Base-by-base conservation (phyloP, 768 basidiomycete species). In the Lactarius sanguifluus region DNA sequence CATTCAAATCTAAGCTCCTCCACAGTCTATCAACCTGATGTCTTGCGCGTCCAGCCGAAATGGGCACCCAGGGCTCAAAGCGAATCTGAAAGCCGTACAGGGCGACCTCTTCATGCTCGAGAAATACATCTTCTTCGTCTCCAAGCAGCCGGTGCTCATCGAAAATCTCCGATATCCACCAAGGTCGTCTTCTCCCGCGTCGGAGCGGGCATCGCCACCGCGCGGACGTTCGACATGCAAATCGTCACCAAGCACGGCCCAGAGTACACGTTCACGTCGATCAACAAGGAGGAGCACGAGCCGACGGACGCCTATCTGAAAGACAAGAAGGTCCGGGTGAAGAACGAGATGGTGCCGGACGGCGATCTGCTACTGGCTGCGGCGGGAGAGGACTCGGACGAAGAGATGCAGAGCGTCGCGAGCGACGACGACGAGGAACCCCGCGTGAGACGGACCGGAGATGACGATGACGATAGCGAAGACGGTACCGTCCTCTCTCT, bases 71-170 rank as follows among this genome's bases (percentile, higher is more conserved):
- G 93, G 94, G n/a, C 89, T 99, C 79, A 98, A 98, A 79, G 94
- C 94, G 72, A 97, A 98, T 76, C 83, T 98, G 71, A 98, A 98
- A 78, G 97, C 97, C 54, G 84, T 91, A 4, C 94, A 96, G 77
- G 97, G 97, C 67, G 95, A 98, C 75, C 86, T 99, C 38, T 98
- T 97, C 84, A 86, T 98, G 82, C 88, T 99, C 69, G 97, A 98
- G 73, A 98, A 98, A 84, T 93, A 91, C 76, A 83, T 99, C 57
- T 94, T 99, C 79, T 98, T 98, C 79, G 94, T 98, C 68, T 95
- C 96, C 64, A 98, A 98, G 77, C 89, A 92, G 70, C 96, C 97
- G 1, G 86, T 87, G 40, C 88, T 97, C 73, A 84, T 98, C 72
- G 93, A 96, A 96, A 71, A 87, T 96, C 69, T 84, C 86, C 61